A percentile compares a stretch with the other conserved stretches of the same genome.
Conservation (phyloP, 2,329 filamentous ascomycete species). For the Proliferodiscus dingleyae region DNA sequence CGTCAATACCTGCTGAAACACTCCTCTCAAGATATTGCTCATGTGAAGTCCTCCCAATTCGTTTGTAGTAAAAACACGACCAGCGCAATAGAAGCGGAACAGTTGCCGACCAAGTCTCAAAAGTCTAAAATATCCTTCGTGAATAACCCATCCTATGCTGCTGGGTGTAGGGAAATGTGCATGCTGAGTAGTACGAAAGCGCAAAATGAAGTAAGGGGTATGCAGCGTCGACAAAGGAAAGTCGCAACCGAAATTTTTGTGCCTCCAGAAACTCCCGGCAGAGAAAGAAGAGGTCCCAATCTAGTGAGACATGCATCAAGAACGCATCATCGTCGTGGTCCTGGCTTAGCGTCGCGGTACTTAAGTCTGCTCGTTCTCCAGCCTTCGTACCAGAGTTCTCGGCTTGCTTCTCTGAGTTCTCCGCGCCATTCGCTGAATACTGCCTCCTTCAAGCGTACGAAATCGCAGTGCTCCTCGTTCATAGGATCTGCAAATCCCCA, state of each 20-base stretch:
- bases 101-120: too few relatives aligned
- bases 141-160: neutral
- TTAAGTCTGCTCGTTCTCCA: conserved; percentile 73
- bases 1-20: too few relatives aligned
- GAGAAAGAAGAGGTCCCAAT: conserved; percentile 3
- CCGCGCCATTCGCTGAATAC: conserved; percentile 92
- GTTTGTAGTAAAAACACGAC: conserved; percentile 2
- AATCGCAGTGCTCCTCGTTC: conserved; percentile 89
- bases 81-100: conserved; percentile 6
- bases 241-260: conserved; percentile 5
- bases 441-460: conserved; percentile 80
- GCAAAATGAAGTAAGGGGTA: conserved; percentile 8
- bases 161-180: neutral
- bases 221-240: conserved; percentile 7
- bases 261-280: neutral
- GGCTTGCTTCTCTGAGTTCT: conserved; percentile 84
- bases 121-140: neutral
- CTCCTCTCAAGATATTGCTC: neutral
- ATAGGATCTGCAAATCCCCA: conserved; percentile 97
- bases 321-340: conserved; percentile 22
- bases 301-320: conserved; percentile 12
- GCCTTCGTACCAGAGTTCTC: conserved; percentile 91
- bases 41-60: neutral
- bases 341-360: conserved; percentile 23
- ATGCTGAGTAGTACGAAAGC: conserved; percentile 1